Evolutionary conservation across 2,329 filamentous ascomycete species (phyloP).

Genomic region (Fusarium chuoi): DNA sequence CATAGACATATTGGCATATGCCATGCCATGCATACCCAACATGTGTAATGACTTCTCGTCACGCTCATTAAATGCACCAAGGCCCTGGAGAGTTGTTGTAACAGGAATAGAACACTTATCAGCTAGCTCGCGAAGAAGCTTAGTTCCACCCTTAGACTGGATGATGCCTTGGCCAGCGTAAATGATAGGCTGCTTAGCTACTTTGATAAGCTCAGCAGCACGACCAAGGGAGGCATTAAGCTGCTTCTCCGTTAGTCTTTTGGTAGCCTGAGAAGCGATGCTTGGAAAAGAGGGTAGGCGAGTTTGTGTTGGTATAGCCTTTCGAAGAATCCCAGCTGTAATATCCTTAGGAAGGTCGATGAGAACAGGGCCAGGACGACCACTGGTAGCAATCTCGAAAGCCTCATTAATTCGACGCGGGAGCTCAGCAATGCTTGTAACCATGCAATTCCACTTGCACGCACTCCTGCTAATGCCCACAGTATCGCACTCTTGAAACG

Average conservation of each 20-base stretch:
- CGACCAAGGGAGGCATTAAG: constrained; percentile 78
- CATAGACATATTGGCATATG: constrained; percentile 99
- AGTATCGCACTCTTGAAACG: constrained; percentile 96
- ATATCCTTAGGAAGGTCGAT: constrained; percentile 98
- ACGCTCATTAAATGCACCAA: constrained; percentile 92
- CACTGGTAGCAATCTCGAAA: constrained; percentile 96
- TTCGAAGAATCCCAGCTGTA: constrained; percentile 83
- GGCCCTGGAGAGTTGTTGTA: constrained; percentile 94
- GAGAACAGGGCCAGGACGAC: constrained; percentile 91
- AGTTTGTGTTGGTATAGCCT: constrained; percentile 81
- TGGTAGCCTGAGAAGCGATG: constrained; percentile 80
- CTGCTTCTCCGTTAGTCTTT: constrained; percentile 76
- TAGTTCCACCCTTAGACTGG: constrained; percentile 79
- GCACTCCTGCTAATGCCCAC: constrained; percentile 83
- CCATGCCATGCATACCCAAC: constrained; percentile 98
- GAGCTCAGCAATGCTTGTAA: constrained; percentile 93
- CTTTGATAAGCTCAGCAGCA: constrained; percentile 84
- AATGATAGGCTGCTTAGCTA: constrained; percentile 92
- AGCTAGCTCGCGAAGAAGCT: constrained; percentile 82
- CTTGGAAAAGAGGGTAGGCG: constrained; percentile 87
- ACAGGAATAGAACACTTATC: constrained; percentile 94
- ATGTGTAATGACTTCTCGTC: constrained; percentile 96
- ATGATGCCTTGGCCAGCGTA: constrained; percentile 94
- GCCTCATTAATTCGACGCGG: constrained; percentile 96
- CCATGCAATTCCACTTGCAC: constrained; percentile 99